Conservation (phyloP, 805 yeast species). For the Wickerhamomyces hampshirensis region DNA sequence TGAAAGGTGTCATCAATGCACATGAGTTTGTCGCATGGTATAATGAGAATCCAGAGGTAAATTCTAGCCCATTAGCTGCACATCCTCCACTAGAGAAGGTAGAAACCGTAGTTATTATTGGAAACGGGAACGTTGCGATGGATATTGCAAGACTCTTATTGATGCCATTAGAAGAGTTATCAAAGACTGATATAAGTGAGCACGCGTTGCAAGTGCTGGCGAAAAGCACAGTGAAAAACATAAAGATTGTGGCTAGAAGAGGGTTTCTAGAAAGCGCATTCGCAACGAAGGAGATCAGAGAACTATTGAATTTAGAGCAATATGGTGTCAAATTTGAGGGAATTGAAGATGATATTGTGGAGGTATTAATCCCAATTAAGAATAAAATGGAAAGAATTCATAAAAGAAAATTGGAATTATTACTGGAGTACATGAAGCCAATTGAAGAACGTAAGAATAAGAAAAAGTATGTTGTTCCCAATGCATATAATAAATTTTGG, state of each 20-base stretch:
- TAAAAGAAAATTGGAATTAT: constrained; percentile 61
- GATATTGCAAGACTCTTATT: constrained; percentile 82
- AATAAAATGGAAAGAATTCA: constrained; percentile 47
- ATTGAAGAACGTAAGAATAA: constrained; percentile 20
- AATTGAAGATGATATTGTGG: constrained; percentile 34
- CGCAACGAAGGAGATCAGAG: constrained; percentile 88
- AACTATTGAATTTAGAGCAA: constrained; percentile 58
- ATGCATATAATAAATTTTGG: constrained; percentile 39
- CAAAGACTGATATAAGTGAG: constrained; percentile 65
- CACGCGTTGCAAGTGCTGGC: constrained; percentile 53
- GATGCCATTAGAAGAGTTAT: constrained; percentile 54
- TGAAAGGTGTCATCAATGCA: constrained; percentile 68
- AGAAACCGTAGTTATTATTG: constrained; percentile 73
- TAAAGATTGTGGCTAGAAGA: constrained; percentile 78
- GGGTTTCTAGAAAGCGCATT: constrained; percentile 85
- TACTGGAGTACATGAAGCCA: constrained; percentile 46
- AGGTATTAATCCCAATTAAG: constrained; percentile 46
- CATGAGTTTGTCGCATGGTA: constrained; percentile 94
- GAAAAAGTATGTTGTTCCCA: constrained; percentile 17
- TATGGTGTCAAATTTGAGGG: constrained; percentile 46
- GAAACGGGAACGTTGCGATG: constrained; percentile 94
- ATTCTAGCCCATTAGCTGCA: constrained; percentile 21
- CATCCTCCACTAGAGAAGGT: constrained; percentile 59
- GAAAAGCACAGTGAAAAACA: constrained; percentile 51
- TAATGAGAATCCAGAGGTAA: constrained; percentile 75